phyloP scores from a whole-genome alignment of 306 rosid genomes.

The Glycyrrhiza uralensis region DNA sequence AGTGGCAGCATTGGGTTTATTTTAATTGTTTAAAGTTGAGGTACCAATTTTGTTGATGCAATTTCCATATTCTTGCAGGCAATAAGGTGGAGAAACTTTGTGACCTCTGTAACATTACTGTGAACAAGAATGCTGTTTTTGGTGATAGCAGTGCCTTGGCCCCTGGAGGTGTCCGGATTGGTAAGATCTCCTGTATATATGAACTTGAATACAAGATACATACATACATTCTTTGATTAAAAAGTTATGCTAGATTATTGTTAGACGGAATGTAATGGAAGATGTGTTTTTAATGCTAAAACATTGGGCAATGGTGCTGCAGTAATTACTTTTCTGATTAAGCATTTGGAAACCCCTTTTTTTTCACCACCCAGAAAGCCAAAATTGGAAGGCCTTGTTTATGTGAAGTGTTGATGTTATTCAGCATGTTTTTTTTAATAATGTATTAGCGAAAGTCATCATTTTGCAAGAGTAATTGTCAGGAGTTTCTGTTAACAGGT shows the following conservation, averaged over 20 bases:
- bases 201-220: too few species aligned
- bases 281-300: background rate
- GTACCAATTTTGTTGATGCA: background rate
- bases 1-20: background rate
- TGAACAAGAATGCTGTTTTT: slow-evolving; percentile 94
- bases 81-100: slow-evolving; percentile 98
- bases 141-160: slow-evolving; percentile 99
- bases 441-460: background rate
- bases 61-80: slow-evolving; percentile 48
- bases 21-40: background rate
- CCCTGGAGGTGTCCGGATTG: slow-evolving; percentile 92
- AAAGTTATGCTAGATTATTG: background rate
- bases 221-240: too few species aligned
- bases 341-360: background rate
- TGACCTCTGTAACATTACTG: slow-evolving; percentile 83
- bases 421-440: background rate
- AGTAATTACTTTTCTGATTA: too few species aligned
- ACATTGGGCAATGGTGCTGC: too few species aligned
- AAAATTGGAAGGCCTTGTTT: background rate
- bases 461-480: slow-evolving; percentile 19
- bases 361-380: too few species aligned
- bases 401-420: background rate
- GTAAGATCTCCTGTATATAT: slow-evolving; percentile 35
- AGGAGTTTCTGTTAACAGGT: slow-evolving; percentile 43
- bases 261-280: background rate